Evolutionary conservation across 2,329 filamentous ascomycete species (phyloP).

Genomic region (Pezicula carpinea): DNA sequence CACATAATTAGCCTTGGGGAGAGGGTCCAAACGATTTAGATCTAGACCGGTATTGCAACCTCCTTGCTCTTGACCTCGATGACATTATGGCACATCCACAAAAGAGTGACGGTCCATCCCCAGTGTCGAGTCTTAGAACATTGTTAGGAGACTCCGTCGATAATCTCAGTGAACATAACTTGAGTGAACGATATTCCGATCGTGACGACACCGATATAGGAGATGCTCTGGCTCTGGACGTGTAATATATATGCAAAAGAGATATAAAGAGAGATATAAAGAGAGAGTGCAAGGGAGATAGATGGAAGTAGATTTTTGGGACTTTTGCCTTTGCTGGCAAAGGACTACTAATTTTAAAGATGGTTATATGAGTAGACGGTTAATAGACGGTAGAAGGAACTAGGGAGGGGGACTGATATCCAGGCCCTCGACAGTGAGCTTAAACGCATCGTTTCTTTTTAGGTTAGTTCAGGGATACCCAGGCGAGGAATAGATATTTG

Average conservation of each 20-base stretch:
- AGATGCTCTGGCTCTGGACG: not conserved
- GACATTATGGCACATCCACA: slow-evolving; percentile 13
- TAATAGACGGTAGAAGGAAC: not conserved
- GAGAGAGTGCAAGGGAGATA: too few relatives aligned
- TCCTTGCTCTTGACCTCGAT: slow-evolving; percentile 16
- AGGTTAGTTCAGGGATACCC: slow-evolving; percentile 7
- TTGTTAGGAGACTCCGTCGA: not conserved
- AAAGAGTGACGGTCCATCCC: not conserved
- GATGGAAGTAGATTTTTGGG: too few relatives aligned
- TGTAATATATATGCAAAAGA: not conserved
- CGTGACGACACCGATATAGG: not conserved
- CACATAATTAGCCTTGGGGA: slow-evolving; percentile 15
- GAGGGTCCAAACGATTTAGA: slow-evolving; percentile 21
- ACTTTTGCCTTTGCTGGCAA: not conserved
- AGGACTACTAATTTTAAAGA: too few relatives aligned
- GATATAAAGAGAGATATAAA: too few relatives aligned
- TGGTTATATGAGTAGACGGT: not conserved
- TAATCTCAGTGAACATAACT: not conserved
- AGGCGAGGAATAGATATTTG: not conserved
- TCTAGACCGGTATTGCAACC: slow-evolving; percentile 18
- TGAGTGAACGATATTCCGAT: not conserved
- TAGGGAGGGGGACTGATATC: slow-evolving; percentile 53
- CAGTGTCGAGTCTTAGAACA: not conserved
- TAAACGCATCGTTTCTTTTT: slow-evolving; percentile 55
- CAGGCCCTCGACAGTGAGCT: slow-evolving; percentile 53